These are phyloP conservation scores for Claviceps digitariae DNA, from an alignment of 2,329 filamentous ascomycete genomes.

Conservation along the genomic window DNA sequence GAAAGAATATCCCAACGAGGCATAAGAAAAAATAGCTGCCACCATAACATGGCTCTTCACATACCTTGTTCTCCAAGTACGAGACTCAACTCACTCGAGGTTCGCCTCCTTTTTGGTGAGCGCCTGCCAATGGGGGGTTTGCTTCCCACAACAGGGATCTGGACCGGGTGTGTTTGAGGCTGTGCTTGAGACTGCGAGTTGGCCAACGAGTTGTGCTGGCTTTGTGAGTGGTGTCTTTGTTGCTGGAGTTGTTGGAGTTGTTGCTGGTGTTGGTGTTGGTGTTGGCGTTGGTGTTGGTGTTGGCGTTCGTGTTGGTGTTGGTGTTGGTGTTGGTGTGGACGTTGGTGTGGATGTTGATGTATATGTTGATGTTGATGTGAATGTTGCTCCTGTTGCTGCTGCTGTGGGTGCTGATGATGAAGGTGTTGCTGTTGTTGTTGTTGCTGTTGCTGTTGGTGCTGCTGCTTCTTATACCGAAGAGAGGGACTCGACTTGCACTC, in stretches of 20 bases:
- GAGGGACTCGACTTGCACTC: slow-evolving; percentile 32
- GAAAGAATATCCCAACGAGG: too few relatives aligned
- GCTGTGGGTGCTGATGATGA: slow-evolving; percentile 8
- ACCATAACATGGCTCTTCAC: slow-evolving; percentile 7
- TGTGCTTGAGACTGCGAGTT: slow-evolving; percentile 4
- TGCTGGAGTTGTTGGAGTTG: slow-evolving; percentile 6
- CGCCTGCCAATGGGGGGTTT: slow-evolving; percentile 12
- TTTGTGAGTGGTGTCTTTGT: slow-evolving; percentile 7
- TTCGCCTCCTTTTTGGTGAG: slow-evolving; percentile 25
- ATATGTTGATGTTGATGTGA: slow-evolving; percentile 5
- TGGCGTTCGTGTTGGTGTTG: too few relatives aligned
- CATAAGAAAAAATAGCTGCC: too few relatives aligned
- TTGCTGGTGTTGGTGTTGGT: too few relatives aligned
- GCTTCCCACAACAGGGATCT: slow-evolving; percentile 1
- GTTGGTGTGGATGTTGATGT: neutral
- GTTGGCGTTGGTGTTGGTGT: too few relatives aligned
- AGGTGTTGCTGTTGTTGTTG: slow-evolving; percentile 7
- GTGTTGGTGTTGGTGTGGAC: neutral
- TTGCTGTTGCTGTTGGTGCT: slow-evolving; percentile 17
- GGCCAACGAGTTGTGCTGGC: neutral
- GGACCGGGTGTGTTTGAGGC: slow-evolving; percentile 1
- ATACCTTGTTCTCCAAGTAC: slow-evolving; percentile 23
- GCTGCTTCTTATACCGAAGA: slow-evolving; percentile 23
- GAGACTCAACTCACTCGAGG: slow-evolving; percentile 19
- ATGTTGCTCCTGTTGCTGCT: slow-evolving; percentile 19